phyloP scores from a whole-genome alignment of 805 yeast genomes.

The Spathaspora boniae region DNA sequence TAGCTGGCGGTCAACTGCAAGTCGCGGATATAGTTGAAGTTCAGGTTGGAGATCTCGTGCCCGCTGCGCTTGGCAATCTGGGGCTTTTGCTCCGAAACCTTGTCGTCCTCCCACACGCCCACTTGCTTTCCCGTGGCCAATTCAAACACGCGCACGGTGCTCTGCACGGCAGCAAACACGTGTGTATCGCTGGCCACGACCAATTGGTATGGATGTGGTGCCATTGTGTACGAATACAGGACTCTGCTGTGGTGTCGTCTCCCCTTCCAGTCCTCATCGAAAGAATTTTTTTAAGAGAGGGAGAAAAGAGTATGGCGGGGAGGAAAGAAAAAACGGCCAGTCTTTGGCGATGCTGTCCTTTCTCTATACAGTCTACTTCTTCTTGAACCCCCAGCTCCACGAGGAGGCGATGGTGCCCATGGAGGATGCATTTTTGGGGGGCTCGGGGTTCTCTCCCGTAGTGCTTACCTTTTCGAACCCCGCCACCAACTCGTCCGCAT shows the following conservation, averaged over 20 bases:
- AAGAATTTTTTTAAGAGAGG: slow-evolving; percentile 3
- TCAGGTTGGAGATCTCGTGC: slow-evolving; percentile 36
- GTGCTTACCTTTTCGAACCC: slow-evolving; percentile 6
- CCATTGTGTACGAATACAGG: slow-evolving; percentile 11
- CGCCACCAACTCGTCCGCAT: slow-evolving; percentile 5
- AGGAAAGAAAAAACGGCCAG: no score
- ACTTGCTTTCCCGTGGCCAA: slow-evolving; percentile 34
- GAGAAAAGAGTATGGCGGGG: no score
- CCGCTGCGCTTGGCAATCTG: slow-evolving; percentile 46
- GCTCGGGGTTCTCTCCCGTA: neutral
- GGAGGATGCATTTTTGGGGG: neutral
- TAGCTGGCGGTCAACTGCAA: slow-evolving; percentile 46
- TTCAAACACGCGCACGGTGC: slow-evolving; percentile 53
- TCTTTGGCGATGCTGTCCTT: slow-evolving; percentile 1
- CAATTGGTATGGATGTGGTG: slow-evolving; percentile 74
- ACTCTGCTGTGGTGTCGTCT: slow-evolving; percentile 1
- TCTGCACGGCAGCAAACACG: slow-evolving; percentile 57
- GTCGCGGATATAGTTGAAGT: slow-evolving; percentile 65
- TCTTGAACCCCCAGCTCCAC: slow-evolving; percentile 7
- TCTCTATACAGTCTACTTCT: neutral
- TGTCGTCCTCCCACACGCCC: slow-evolving; percentile 65
- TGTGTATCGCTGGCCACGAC: slow-evolving; percentile 40
- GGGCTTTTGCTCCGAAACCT: slow-evolving; percentile 22
- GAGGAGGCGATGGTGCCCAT: neutral
- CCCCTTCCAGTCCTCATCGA: neutral